A percentile compares a stretch with the other conserved stretches of the same genome.
These are phyloP conservation scores for Paspalum notatum DNA, from an alignment of 176 grass and related monocot species.

Conservation along the genomic window DNA sequence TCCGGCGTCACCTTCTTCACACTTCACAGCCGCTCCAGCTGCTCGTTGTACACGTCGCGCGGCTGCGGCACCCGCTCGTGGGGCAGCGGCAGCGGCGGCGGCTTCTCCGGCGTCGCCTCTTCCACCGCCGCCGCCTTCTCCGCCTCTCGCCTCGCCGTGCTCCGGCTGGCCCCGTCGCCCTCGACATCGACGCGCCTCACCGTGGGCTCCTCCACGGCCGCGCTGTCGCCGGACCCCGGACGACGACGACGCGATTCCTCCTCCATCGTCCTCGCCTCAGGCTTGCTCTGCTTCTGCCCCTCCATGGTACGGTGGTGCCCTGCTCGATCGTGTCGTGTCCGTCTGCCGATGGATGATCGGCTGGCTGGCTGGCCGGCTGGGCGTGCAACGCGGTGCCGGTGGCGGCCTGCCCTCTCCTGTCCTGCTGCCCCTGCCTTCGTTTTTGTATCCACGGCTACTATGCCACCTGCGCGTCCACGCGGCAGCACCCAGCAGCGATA, in stretches of 20 bases:
- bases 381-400: too few relatives aligned
- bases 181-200: background rate
- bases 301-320: background rate
- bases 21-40: background rate
- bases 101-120: background rate
- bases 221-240: background rate
- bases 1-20: too few relatives aligned
- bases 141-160: background rate
- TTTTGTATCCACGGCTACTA: background rate
- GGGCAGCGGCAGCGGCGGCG: slow-evolving; percentile 37
- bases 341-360: too few relatives aligned
- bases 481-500: background rate
- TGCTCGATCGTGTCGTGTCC: background rate
- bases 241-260: background rate
- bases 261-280: background rate
- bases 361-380: too few relatives aligned
- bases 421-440: too few relatives aligned
- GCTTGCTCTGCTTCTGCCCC: background rate
- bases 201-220: background rate
- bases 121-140: background rate
- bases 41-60: slow-evolving; percentile 47
- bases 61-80: slow-evolving; percentile 47
- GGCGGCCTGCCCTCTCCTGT: too few relatives aligned
- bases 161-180: background rate
- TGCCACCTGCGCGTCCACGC: background rate